Base-by-base conservation (phyloP, 768 basidiomycete genomes). In the Obba rivulosa region DNA sequence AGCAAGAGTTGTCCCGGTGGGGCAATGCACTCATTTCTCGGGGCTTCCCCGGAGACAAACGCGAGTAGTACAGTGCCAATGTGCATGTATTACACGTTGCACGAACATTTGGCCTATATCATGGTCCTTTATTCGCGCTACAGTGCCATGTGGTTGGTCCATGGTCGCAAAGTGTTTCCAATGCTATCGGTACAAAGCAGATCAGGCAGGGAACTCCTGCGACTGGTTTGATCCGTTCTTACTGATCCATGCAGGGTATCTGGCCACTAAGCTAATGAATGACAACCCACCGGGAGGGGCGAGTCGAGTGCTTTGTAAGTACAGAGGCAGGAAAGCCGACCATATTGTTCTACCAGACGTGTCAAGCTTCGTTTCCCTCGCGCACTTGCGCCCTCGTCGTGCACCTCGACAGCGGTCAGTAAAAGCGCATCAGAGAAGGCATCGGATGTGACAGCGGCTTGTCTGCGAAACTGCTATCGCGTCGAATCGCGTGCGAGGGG, bases 11-110 rank as follows among this genome's bases (percentile, higher is more conserved):
- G 5, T 31, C 49, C 3, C 57, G 56, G 0, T 66, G 62, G 62
- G 54, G 54, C n/a, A 52, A 52, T 38, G 52, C 25, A 43, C 46
- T 49, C 23, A 20, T 64, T 18, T 62, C 62, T 41, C 60, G 60
- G 8, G 61, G 57, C 35, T 31, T 31, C 13, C 28, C 28, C 28
- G 28, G 28, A 31, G 13, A 13, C 13, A 31, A 31, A 31, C 28
- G 28, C 28, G 28, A 31, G 28, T 31, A 31, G 13, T 31, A n/a
- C n/a, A n/a, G n/a, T n/a, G n/a, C n/a, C n/a, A 52, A 56, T 13
- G 55, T 49, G 45, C 22, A 50, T 34, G 22, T 23, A 13, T 49
- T 24, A 11, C 18, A 31, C 17, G 41, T 31, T 28, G 20, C 34
- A 20, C 17, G 31, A 28, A 17, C 22, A 34, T 17, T 13, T 18